These are phyloP conservation scores for Ascochyta lentis DNA, from an alignment of 2,329 filamentous ascomycete genomes.

Conservation along the genomic window DNA sequence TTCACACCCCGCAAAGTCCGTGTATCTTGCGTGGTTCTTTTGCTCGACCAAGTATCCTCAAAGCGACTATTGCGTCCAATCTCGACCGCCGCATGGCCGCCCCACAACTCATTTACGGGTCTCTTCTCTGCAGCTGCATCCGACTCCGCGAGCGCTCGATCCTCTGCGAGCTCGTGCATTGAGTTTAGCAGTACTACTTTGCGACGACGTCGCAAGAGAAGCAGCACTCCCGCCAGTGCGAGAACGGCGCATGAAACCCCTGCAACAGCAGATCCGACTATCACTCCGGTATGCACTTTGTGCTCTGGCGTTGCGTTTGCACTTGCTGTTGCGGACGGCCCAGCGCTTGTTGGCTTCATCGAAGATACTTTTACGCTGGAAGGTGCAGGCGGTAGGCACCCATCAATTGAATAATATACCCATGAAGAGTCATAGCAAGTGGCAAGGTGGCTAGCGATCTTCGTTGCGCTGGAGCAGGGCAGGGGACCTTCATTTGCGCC, in stretches of 20 bases:
- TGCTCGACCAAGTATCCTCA: slow-evolving; percentile 10
- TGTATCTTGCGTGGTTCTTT: background rate
- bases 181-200: background rate
- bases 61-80: slow-evolving; percentile 33
- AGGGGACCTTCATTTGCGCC: slow-evolving; percentile 20
- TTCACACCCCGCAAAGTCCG: background rate
- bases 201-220: slow-evolving; percentile 15
- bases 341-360: background rate
- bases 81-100: slow-evolving; percentile 24
- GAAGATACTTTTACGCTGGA: slow-evolving; percentile 1
- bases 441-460: slow-evolving; percentile 28
- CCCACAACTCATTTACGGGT: slow-evolving; percentile 23
- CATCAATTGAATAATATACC: slow-evolving; percentile 39
- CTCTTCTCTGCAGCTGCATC: slow-evolving; percentile 18
- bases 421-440: slow-evolving; percentile 38
- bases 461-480: slow-evolving; percentile 26
- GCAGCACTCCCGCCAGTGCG: slow-evolving; percentile 16
- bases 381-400: slow-evolving; percentile 21
- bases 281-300: slow-evolving; percentile 14
- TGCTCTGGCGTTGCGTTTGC: slow-evolving; percentile 1
- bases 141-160: slow-evolving; percentile 20
- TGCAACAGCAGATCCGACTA: slow-evolving; percentile 27
- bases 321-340: slow-evolving; percentile 8
- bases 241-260: slow-evolving; percentile 22
- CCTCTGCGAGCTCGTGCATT: slow-evolving; percentile 28